A percentile compares a stretch with the other conserved stretches of the same genome.
phyloP scores from a whole-genome alignment of 2,329 filamentous ascomycete genomes.

The Rhynchosporium graminicola region DNA sequence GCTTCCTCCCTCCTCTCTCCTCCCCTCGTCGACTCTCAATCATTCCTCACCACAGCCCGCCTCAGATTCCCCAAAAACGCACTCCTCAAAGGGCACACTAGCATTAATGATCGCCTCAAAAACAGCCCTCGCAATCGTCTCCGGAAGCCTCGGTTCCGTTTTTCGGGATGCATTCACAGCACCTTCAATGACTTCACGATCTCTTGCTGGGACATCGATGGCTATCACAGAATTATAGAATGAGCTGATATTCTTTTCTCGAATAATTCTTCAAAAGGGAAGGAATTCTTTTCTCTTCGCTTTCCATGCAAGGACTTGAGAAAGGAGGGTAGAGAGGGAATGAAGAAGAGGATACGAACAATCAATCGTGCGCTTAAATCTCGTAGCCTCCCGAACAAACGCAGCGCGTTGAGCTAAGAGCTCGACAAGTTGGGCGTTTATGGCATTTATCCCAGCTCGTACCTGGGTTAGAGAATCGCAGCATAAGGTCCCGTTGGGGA shows the following conservation, averaged over 20 bases:
- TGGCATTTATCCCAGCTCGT: slow-evolving; percentile 23
- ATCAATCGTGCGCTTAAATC: slow-evolving; percentile 25
- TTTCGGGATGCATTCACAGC: slow-evolving; percentile 22
- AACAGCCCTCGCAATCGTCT: slow-evolving; percentile 22
- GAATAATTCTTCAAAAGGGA: neutral
- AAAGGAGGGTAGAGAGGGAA: neutral
- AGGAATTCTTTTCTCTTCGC: neutral
- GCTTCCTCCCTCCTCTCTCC: no score
- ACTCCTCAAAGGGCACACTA: slow-evolving; percentile 28
- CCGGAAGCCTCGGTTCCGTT: slow-evolving; percentile 20
- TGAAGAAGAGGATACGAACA: neutral
- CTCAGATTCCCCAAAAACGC: slow-evolving; percentile 22
- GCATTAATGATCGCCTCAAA: slow-evolving; percentile 27
- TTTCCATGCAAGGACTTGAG: neutral
- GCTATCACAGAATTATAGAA: neutral
- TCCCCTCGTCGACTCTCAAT: neutral
- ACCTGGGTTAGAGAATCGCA: slow-evolving; percentile 25
- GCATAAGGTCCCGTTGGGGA: slow-evolving; percentile 24
- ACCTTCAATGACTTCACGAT: slow-evolving; percentile 21
- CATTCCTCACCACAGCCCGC: neutral
- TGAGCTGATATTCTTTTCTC: neutral
- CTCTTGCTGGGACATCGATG: slow-evolving; percentile 24
- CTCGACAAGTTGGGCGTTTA: slow-evolving; percentile 21
- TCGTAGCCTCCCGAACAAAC: slow-evolving; percentile 29
- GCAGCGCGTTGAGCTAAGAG: slow-evolving; percentile 24